phyloP scores from a whole-genome alignment of 2,329 filamentous ascomycete species.

The Bipolaris sorokiniana region DNA sequence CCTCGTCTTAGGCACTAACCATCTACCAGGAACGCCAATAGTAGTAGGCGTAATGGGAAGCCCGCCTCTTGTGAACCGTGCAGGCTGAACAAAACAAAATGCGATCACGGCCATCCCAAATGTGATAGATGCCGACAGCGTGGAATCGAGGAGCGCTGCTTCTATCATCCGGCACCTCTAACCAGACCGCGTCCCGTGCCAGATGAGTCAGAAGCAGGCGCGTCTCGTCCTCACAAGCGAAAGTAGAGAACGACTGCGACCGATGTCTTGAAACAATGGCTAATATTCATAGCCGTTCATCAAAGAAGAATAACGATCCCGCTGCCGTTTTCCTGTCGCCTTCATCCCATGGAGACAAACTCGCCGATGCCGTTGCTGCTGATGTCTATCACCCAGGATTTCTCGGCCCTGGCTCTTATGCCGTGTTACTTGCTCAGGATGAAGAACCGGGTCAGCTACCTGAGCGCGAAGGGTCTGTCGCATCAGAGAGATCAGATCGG shows the following conservation, averaged over 20 bases:
- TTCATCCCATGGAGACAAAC: slow-evolving; percentile 27
- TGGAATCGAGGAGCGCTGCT: slow-evolving; percentile 42
- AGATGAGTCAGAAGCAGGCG: slow-evolving; percentile 21
- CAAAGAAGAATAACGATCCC: slow-evolving; percentile 15
- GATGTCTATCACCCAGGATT: slow-evolving; percentile 43
- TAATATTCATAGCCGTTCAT: slow-evolving; percentile 26
- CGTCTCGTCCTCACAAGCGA: slow-evolving; percentile 31
- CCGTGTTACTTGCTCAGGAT: slow-evolving; percentile 37
- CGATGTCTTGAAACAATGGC: neutral
- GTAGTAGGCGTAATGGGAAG: slow-evolving; percentile 43
- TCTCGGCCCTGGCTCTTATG: slow-evolving; percentile 43
- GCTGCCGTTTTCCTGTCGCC: slow-evolving; percentile 19
- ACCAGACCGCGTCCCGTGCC: slow-evolving; percentile 33
- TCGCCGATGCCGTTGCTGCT: slow-evolving; percentile 43
- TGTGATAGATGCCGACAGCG: slow-evolving; percentile 43
- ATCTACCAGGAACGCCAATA: slow-evolving; percentile 28
- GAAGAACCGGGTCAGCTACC: slow-evolving; percentile 25
- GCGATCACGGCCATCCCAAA: slow-evolving; percentile 41
- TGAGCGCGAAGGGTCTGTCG: slow-evolving; percentile 31
- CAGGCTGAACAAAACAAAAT: slow-evolving; percentile 43
- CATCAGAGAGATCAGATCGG: slow-evolving; percentile 35
- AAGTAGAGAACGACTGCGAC: slow-evolving; percentile 27
- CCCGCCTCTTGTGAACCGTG: slow-evolving; percentile 45
- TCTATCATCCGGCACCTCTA: slow-evolving; percentile 46
- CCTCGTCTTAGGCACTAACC: slow-evolving; percentile 12